Evolutionary conservation across 106 monocot genomes (phyloP).

Genomic region (Cymbidium sinense): DNA sequence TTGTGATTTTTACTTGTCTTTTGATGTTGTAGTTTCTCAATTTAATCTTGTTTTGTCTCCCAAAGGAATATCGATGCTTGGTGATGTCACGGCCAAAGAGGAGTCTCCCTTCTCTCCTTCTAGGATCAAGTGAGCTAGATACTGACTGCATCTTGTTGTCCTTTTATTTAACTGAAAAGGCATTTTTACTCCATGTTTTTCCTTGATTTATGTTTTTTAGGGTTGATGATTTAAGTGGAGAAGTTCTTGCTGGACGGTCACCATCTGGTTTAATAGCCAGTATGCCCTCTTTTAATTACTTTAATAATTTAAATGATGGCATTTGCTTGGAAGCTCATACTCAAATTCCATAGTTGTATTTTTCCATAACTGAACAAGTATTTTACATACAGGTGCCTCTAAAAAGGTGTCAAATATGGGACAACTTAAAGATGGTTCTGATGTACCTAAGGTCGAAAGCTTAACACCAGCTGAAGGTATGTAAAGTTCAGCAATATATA

Average conservation of each 20-base stretch:
- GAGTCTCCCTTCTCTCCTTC: conserved; percentile 93
- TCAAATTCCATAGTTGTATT: background rate
- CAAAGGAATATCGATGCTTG: conserved; percentile 57
- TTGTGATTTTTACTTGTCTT: background rate
- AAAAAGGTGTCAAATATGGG: conserved; percentile 68
- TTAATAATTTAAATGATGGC: background rate
- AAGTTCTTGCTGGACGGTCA: conserved; percentile 46
- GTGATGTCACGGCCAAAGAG: conserved; percentile 64
- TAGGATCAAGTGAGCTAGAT: conserved; percentile 73
- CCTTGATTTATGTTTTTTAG: conserved; percentile 32
- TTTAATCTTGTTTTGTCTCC: background rate
- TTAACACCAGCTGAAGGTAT: conserved; percentile 16
- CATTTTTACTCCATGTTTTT: background rate
- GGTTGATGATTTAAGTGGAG: conserved; percentile 67
- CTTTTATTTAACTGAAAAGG: background rate
- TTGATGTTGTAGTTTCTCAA: background rate
- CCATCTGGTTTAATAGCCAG: conserved; percentile 59
- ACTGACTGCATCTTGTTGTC: background rate
- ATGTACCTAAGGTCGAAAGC: conserved; percentile 58
- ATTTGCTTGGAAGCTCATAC: background rate
- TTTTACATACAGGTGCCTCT: conserved; percentile 38
- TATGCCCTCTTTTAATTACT: conserved; percentile 16
- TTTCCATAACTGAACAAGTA: background rate
- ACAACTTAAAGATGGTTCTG: conserved; percentile 57
- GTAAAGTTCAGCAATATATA: conserved; percentile 1